These are phyloP conservation scores for Debaryomyces nepalensis DNA, from an alignment of 1,139 yeast species.

Conservation along the genomic window DNA sequence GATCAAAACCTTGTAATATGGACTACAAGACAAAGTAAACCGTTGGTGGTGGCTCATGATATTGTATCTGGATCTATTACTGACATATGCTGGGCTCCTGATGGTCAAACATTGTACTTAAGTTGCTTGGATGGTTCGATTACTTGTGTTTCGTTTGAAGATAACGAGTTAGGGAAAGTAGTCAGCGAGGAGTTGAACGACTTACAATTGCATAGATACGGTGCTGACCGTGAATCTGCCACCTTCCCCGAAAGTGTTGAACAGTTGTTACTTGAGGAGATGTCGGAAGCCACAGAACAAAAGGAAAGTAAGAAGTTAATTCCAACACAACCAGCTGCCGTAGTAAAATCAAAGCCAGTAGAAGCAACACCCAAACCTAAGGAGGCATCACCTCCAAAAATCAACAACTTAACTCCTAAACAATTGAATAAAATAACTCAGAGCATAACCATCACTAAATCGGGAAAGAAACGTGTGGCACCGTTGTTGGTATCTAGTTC, in stretches of 20 bases:
- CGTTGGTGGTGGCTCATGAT: slow-evolving; percentile 67
- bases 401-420: slow-evolving; percentile 21
- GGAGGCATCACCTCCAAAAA: slow-evolving; percentile 11
- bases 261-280: slow-evolving; percentile 74
- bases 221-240: slow-evolving; percentile 83
- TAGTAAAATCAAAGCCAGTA: slow-evolving; percentile 9
- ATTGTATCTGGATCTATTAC: slow-evolving; percentile 67
- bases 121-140: slow-evolving; percentile 89
- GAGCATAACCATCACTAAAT: slow-evolving; percentile 62
- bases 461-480: slow-evolving; percentile 86
- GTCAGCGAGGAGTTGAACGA: slow-evolving; percentile 69
- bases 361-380: slow-evolving; percentile 13
- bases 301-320: slow-evolving; percentile 6
- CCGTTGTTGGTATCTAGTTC: slow-evolving; percentile 75
- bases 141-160: slow-evolving; percentile 68
- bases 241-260: slow-evolving; percentile 86
- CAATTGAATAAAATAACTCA: slow-evolving; percentile 27
- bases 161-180: slow-evolving; percentile 73
- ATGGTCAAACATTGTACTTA: slow-evolving; percentile 70
- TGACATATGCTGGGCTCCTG: slow-evolving; percentile 78
- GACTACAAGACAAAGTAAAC: slow-evolving; percentile 65
- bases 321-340: slow-evolving; percentile 10
- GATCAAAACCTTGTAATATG: slow-evolving; percentile 73
- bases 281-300: slow-evolving; percentile 33
- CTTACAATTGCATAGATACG: slow-evolving; percentile 76